phyloP scores from a whole-genome alignment of 106 monocot species.

The Ottelia alismoides region DNA sequence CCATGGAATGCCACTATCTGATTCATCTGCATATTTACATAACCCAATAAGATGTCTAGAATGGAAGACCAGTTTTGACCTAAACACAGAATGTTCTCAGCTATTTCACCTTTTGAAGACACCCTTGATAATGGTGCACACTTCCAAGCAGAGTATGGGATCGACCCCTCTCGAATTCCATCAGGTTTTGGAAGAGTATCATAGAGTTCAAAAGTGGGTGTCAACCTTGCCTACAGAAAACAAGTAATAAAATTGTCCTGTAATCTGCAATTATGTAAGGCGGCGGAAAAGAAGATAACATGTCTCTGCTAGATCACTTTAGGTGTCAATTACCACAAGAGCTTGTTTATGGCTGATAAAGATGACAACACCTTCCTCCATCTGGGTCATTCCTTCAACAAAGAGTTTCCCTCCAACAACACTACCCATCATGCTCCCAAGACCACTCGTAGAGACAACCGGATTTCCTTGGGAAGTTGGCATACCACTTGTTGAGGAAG shows the following conservation, averaged over 20 bases:
- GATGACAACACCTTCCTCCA: conserved; percentile 91
- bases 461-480: conserved; percentile 47
- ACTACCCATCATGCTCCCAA: conserved; percentile 83
- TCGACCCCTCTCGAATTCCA: conserved; percentile 82
- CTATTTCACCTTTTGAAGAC: conserved; percentile 27
- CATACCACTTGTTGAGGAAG: conserved; percentile 19
- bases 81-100: neutral
- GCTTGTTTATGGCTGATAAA: conserved; percentile 90
- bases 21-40: conserved; percentile 21
- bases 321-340: conserved; percentile 80
- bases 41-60: conserved; percentile 9
- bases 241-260: no score
- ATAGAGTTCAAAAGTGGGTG: conserved; percentile 49
- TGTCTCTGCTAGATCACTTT: conserved; percentile 8
- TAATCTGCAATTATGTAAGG: no score
- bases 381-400: conserved; percentile 54
- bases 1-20: conserved; percentile 60
- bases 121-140: conserved; percentile 21
- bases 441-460: conserved; percentile 30
- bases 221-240: conserved; percentile 62
- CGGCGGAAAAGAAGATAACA: no score
- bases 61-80: neutral
- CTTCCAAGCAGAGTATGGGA: conserved; percentile 98
- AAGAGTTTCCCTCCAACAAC: conserved; percentile 84
- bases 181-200: conserved; percentile 73